A percentile compares a stretch with the other conserved stretches of the same genome.
Evolutionary conservation across 192 early-diverging fungal species (phyloP).

Genomic region (Gorgonomyces haynaldii): DNA sequence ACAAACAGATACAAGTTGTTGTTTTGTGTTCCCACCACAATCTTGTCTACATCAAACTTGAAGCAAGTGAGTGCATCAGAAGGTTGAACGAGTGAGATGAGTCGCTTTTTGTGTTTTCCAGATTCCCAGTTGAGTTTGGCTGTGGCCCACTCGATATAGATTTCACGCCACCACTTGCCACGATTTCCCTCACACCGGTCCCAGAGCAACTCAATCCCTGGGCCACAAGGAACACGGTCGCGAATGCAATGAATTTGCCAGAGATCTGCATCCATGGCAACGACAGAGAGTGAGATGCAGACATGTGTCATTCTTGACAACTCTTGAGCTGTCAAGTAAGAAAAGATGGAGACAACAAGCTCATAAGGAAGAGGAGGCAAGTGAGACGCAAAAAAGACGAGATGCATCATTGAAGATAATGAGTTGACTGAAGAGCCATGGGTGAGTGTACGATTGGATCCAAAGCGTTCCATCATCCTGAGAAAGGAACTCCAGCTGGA

Average conservation of each 20-base stretch:
- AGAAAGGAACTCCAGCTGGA: no score
- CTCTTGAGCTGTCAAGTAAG: background rate
- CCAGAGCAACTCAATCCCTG: conserved; percentile 6
- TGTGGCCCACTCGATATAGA: conserved; percentile 4
- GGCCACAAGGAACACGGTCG: conserved; percentile 3
- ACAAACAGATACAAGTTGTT: background rate
- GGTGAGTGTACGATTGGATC: no score
- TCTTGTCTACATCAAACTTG: conserved; percentile 9
- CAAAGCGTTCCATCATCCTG: no score
- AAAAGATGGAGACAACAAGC: no score
- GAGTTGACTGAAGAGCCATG: no score
- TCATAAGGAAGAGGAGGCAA: no score
- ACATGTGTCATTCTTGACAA: background rate
- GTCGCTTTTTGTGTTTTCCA: conserved; percentile 7
- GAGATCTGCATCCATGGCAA: background rate
- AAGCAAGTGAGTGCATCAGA: conserved; percentile 8
- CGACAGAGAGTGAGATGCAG: background rate
- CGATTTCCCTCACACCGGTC: conserved; percentile 4
- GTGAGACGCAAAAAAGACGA: no score
- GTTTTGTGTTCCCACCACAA: conserved; percentile 2
- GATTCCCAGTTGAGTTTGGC: background rate
- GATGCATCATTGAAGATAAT: no score
- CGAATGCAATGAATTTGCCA: conserved; percentile 7
- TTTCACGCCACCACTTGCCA: conserved; percentile 7
- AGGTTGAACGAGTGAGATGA: background rate